Base-by-base conservation (phyloP, 371 early-diverging fungal species). In the Actinomortierella ambigua region DNA sequence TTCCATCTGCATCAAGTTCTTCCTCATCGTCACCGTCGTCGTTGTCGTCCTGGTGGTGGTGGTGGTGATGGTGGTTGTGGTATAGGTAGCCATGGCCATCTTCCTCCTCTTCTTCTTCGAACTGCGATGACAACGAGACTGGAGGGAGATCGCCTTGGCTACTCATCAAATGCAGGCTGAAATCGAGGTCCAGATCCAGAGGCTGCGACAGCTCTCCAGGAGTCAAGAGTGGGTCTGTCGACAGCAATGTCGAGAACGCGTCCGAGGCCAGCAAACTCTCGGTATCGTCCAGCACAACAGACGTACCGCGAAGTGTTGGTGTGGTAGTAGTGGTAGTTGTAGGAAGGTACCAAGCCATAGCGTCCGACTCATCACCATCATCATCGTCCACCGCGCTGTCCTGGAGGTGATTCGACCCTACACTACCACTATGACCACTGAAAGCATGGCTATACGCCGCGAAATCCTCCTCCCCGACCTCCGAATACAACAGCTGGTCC, bases 401-500 rank as follows among this genome's bases (percentile, higher is more conserved):
- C 3, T 53, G n/a, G n/a, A n/a, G n/a, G n/a, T n/a, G n/a, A n/a
- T n/a, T n/a, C n/a, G n/a, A n/a, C 62, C 73, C 0, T 60, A 66
- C 2, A 47, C 53, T 11, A 66, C 63, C 23, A 66, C 34, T 66
- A 20, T 46, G 55, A 18, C 40, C 64, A 26, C 28, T 49, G 48
- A 48, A 59, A 5, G 40, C 57, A 20, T 34, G 34, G 34, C 53
- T 46, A 56, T 52, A 66, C 15, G 26, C 23, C 17, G 50, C 47
- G 53, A 65, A 71, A 17, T 59, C 63, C 9, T 66, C 73, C 9
- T 66, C 73, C 0, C 73, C 73, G 11, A 71, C 57, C 20, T 71
- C 73, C 0, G 73, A 65, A 51, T 71, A 71, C 28, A 71, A 53
- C 17, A 71, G 50, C 1, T 51, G 66, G 34, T 71, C 73, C 14